Percentiles rank a stretch among this genome's conserved stretches.
Conservation (phyloP, 2,329 filamentous ascomycete species). For the Thyridium curvatum region DNA sequence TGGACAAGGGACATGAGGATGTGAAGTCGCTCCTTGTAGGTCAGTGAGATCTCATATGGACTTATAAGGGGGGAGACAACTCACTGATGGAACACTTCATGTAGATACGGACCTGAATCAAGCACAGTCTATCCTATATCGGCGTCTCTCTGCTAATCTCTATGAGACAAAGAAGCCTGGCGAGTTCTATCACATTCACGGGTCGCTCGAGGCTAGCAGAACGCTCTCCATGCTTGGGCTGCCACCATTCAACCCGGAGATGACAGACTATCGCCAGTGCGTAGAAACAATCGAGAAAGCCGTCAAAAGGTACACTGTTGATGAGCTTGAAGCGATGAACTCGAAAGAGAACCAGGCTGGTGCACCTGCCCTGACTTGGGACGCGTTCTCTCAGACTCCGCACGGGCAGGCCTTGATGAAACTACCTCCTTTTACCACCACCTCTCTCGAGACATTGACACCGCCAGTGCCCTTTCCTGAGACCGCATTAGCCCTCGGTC, state of each 20-base stretch:
- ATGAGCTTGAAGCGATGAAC: slow-evolving; percentile 54
- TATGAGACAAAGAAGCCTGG: slow-evolving; percentile 60
- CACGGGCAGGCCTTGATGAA: slow-evolving; percentile 38
- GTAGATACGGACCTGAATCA: slow-evolving; percentile 66
- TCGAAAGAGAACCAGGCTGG: slow-evolving; percentile 51
- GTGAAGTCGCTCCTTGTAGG: slow-evolving; percentile 30
- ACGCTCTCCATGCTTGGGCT: slow-evolving; percentile 66
- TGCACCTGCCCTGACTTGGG: slow-evolving; percentile 50
- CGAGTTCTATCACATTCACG: slow-evolving; percentile 72
- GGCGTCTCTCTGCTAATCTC: slow-evolving; percentile 66
- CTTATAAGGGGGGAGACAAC: slow-evolving; percentile 8
- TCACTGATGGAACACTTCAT: background rate
- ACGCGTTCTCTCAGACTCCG: slow-evolving; percentile 50
- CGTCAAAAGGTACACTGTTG: slow-evolving; percentile 45
- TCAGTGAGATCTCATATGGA: slow-evolving; percentile 23
- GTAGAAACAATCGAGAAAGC: slow-evolving; percentile 53
- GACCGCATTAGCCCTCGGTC: slow-evolving; percentile 7
- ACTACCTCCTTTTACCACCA: slow-evolving; percentile 42
- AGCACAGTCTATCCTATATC: slow-evolving; percentile 66
- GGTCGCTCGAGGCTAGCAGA: slow-evolving; percentile 64
- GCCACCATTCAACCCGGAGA: slow-evolving; percentile 51
- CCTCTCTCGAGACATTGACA: slow-evolving; percentile 41
- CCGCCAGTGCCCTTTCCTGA: slow-evolving; percentile 34
- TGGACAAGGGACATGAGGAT: slow-evolving; percentile 38
- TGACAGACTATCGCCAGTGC: slow-evolving; percentile 54